A percentile compares a stretch with the other conserved stretches of the same genome.
Evolutionary conservation across 148 eudicot genomes (phyloP).

Genomic region (Arbutus unedo): DNA sequence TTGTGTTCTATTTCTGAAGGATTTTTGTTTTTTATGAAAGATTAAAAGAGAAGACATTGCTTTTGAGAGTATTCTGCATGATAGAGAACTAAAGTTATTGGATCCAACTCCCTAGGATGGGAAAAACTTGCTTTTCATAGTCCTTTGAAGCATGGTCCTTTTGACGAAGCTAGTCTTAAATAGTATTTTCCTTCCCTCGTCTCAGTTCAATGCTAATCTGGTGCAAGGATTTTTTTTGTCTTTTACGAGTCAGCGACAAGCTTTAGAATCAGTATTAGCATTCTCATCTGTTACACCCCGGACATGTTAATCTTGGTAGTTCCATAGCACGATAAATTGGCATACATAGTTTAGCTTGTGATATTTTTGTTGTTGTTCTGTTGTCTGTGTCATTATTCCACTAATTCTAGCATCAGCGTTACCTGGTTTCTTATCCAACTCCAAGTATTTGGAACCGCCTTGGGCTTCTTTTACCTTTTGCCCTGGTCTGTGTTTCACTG

Average conservation of each 20-base stretch:
- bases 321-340: background rate
- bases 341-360: background rate
- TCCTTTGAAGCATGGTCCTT: background rate
- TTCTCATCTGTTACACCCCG: background rate
- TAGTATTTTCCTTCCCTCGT: background rate
- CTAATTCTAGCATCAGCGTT: background rate
- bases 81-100: background rate
- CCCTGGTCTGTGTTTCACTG: background rate
- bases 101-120: background rate
- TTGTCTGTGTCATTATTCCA: background rate
- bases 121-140: background rate
- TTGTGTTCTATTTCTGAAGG: slow-evolving; percentile 1
- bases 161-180: background rate
- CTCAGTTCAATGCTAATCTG: background rate
- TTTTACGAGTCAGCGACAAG: background rate
- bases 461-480: slow-evolving; percentile 4
- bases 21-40: background rate
- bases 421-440: background rate
- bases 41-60: background rate
- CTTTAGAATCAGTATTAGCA: background rate
- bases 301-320: background rate
- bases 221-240: background rate
- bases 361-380: background rate
- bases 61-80: background rate
- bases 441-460: background rate